phyloP scores from a whole-genome alignment of 2,329 filamentous ascomycete genomes.

The Talaromyces sp. region DNA sequence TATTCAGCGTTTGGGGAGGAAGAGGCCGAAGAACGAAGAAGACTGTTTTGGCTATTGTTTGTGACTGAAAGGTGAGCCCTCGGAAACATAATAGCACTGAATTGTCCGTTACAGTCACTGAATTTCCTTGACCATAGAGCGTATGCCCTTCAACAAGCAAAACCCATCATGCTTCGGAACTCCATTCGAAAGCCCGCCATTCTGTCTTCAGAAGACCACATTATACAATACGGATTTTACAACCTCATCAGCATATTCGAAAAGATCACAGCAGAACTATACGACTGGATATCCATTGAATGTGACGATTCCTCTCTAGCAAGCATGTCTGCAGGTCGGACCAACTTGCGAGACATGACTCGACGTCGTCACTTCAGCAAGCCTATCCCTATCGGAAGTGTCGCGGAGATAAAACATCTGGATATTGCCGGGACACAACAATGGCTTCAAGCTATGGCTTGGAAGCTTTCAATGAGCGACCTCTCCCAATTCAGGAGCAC shows the following conservation, averaged over 20 bases:
- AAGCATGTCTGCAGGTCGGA: constrained; percentile 27
- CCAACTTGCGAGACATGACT: constrained; percentile 7
- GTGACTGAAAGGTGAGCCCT: constrained; percentile 61
- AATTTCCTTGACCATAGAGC: constrained; percentile 46
- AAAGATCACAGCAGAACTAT: constrained; percentile 35
- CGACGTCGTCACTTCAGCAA: constrained; percentile 30
- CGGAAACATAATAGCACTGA: not conserved
- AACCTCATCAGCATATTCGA: constrained; percentile 41
- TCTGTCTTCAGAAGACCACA: constrained; percentile 54
- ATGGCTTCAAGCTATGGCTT: constrained; percentile 68
- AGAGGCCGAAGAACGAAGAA: constrained; percentile 61
- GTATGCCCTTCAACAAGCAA: constrained; percentile 67
- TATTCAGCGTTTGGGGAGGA: constrained; percentile 50
- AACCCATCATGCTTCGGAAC: constrained; percentile 66
- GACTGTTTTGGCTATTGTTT: constrained; percentile 70
- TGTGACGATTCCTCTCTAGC: constrained; percentile 31
- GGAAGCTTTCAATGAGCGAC: constrained; percentile 67
- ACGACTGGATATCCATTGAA: constrained; percentile 38
- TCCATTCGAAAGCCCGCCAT: constrained; percentile 62
- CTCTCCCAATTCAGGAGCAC: constrained; percentile 57
- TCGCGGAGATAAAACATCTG: constrained; percentile 64
- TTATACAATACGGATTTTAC: constrained; percentile 39
- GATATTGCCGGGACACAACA: constrained; percentile 67
- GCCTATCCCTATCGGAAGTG: constrained; percentile 52
- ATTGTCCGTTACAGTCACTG: not conserved